phyloP scores from a whole-genome alignment of 352 stramenopile species.

The Pythium grandisporangium region DNA sequence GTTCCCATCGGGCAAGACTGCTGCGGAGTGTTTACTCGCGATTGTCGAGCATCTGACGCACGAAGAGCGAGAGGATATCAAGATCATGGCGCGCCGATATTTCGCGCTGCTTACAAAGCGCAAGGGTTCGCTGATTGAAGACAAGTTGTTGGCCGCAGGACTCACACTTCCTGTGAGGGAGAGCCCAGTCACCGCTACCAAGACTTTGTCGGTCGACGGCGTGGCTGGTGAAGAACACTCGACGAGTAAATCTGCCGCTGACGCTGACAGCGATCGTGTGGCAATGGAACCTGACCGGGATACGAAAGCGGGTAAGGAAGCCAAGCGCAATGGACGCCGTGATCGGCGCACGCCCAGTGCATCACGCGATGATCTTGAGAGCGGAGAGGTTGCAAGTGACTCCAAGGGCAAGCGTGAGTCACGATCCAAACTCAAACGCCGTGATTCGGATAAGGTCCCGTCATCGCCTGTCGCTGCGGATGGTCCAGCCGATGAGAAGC shows the following conservation, averaged over 20 bases:
- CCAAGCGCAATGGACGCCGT: no score
- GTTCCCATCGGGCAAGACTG: constrained; percentile 53
- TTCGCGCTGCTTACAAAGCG: constrained; percentile 74
- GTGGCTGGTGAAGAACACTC: no score
- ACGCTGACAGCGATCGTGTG: no score
- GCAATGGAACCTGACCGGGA: no score
- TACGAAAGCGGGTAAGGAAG: no score
- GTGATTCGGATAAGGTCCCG: constrained; percentile 12
- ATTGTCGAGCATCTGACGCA: constrained; percentile 61
- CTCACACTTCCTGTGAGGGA: constrained; percentile 15
- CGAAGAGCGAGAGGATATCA: constrained; percentile 84
- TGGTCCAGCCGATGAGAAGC: not conserved
- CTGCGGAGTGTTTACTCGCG: constrained; percentile 47
- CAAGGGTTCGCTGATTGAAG: constrained; percentile 54
- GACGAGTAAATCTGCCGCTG: no score
- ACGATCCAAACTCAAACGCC: constrained; percentile 7
- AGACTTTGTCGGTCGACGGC: no score
- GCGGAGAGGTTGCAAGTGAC: constrained; percentile 12
- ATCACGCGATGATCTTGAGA: constrained; percentile 13
- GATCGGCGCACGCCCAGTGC: constrained; percentile 7
- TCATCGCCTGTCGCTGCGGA: not conserved
- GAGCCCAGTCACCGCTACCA: no score
- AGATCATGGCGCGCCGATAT: constrained; percentile 87
- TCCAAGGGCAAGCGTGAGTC: constrained; percentile 3
- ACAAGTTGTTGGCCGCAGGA: constrained; percentile 33